Base-by-base conservation (phyloP, 2,329 filamentous ascomycete species). In the Coniochaeta prunicola region DNA sequence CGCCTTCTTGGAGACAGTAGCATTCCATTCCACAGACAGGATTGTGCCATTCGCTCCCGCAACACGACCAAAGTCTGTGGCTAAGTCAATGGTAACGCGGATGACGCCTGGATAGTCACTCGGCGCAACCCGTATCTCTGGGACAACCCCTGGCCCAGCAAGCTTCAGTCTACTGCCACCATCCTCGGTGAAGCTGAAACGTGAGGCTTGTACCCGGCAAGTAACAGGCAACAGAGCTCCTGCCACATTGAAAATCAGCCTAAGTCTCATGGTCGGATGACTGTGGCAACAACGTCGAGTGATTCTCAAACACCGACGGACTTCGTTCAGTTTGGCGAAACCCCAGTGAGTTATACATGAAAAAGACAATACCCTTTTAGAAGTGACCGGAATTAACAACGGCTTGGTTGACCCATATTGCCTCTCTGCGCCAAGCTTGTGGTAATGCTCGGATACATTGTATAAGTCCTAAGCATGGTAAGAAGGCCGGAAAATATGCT, bases 21-120 rank as follows among this genome's bases (percentile, higher is more conserved):
- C 19, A 45, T 26, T 31, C 55, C 57, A 64, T 53, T 65, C 60
- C 5, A 57, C 59, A 42, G 50, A 57, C 0, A 63, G 58, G 9
- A 66, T 63, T 7, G 64, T 64, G 15, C 53, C 60, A 21, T 63
- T 61, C 26, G 59, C 57, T 30, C 65, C 65, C 31, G 66, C 59
- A 10, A 68, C 65, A 26, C 61, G 62, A 0, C 65, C 65, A 58
- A 67, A 66, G 59, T 67, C 66, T 31, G 57, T 53, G 3, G 64
- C 66, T n/a, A 67, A 62, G 55, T 67, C 65, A 38, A 60, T 62
- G 45, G 65, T 64, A 30, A 62, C 64, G 28, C 66, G 63, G 24
- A 64, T 62, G 28, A 68, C 65, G 19, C 65, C 66, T 2, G 64
- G 62, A 13, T 61, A 59, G 45, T 67, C 64, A 36, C 65, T 60